phyloP scores from a whole-genome alignment of 257 asterid species.

The Haberlea rhodopensis region DNA sequence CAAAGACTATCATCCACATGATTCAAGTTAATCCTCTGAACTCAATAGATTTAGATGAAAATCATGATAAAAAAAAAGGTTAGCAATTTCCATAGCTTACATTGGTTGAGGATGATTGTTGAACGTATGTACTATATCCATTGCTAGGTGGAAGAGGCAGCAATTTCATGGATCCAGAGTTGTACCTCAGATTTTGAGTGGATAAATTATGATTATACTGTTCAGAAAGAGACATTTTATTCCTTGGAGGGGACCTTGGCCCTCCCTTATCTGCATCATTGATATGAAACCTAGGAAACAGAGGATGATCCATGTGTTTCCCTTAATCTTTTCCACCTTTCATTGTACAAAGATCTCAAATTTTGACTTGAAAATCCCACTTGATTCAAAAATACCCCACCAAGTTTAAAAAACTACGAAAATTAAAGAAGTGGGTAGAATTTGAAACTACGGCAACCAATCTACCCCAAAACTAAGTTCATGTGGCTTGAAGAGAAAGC shows the following conservation, averaged over 20 bases:
- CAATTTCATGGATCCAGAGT: conserved; percentile 34
- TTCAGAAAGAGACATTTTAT: conserved; percentile 63
- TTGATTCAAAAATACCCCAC: conserved; percentile 7
- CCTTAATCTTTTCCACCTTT: conserved; percentile 53
- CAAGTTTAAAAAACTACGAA: too few species aligned
- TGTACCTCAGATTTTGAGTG: conserved; percentile 28
- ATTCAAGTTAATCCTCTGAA: conserved; percentile 5
- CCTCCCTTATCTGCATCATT: conserved; percentile 53
- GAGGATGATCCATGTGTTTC: conserved; percentile 41
- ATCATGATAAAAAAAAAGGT: neutral
- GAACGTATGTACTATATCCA: conserved; percentile 21
- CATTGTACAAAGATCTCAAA: conserved; percentile 33
- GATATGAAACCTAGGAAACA: conserved; percentile 53
- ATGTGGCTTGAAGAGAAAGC: conserved; percentile 14
- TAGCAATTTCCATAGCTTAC: conserved; percentile 38
- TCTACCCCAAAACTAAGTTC: conserved; percentile 29
- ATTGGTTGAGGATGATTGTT: conserved; percentile 38
- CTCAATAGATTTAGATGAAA: neutral
- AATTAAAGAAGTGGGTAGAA: conserved; percentile 1
- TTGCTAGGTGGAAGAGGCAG: conserved; percentile 34
- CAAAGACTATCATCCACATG: neutral
- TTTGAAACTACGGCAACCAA: conserved; percentile 7
- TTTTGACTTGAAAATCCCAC: conserved; percentile 27
- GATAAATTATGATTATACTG: conserved; percentile 32
- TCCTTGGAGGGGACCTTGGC: conserved; percentile 61